Percentiles rank a stretch among this genome's conserved stretches.
Conservation (phyloP, 192 early-diverging fungal species). For the Backusella mclennaniae region DNA sequence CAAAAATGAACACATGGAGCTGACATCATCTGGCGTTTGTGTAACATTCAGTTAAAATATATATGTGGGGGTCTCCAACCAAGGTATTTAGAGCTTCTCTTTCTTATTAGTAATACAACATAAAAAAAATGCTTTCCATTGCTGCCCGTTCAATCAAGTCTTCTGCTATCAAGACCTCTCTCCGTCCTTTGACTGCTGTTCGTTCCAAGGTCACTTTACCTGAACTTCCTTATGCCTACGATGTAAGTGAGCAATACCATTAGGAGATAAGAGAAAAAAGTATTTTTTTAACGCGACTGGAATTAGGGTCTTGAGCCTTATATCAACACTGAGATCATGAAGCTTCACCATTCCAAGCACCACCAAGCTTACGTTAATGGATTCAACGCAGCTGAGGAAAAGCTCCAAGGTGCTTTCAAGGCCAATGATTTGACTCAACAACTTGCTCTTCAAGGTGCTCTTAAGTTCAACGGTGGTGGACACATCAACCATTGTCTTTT, state of each 20-base stretch:
- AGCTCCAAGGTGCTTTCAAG: conserved; percentile 68
- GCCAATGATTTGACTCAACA: conserved; percentile 70
- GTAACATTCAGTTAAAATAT: background rate
- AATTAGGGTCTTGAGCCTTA: conserved; percentile 85
- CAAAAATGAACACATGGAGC: background rate
- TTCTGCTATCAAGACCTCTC: conserved; percentile 19
- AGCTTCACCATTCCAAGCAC: conserved; percentile 93
- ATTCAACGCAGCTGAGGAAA: conserved; percentile 92
- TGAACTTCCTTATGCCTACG: conserved; percentile 83
- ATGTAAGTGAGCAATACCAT: conserved; percentile 42
- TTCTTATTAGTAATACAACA: conserved; percentile 12
- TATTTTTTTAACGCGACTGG: background rate
- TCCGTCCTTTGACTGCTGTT: conserved; percentile 28
- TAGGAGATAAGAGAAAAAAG: background rate
- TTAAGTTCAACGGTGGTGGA: conserved; percentile 95
- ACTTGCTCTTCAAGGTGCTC: conserved; percentile 72
- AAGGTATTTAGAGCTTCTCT: background rate
- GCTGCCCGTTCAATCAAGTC: conserved; percentile 36
- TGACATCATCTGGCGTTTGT: conserved; percentile 2
- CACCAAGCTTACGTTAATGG: conserved; percentile 89
- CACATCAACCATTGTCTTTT: conserved; percentile 92
- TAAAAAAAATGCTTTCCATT: conserved; percentile 34
- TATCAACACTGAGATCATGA: conserved; percentile 93
- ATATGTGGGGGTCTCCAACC: background rate
- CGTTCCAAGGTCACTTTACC: conserved; percentile 81